Evolutionary conservation across 2,329 filamentous ascomycete genomes (phyloP), one percentile per base, ranked within the genome.

Genomic region (Myriosclerotinia duriaeana): DNA sequence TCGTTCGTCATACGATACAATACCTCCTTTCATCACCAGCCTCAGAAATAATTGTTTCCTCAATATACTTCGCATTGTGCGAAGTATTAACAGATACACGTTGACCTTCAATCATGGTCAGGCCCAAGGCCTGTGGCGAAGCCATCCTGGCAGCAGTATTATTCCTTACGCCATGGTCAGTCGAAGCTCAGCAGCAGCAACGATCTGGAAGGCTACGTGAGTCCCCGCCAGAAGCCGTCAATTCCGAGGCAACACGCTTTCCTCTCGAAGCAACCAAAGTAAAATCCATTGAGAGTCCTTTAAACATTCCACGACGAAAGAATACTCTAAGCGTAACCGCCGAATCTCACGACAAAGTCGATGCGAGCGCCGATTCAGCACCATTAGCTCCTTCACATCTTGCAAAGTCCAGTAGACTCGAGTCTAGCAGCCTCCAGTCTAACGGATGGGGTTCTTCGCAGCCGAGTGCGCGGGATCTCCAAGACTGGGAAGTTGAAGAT

Each of bases 401-500:
- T 89, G 94, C 92, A 91, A 93, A 97, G 85, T 87, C 92, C 97
- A 93, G 93, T 92, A 80, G 80, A 80, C 87, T 87, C 87, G 84
- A 86, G 87, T 81, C 83, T 78, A 86, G 85, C 80, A 85, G 84
- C 71, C 78, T 76, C 67, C 72, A 80, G 66, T 82, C 84, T 78
- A 83, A 84, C 78, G 88, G 87, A 75, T 83, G 90, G 79, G 86
- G 89, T 83, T 89, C 91, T 90, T 90, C 89, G 89, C 89, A 91
- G 78, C 54, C 64, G 46, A 66, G 85, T 90, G 94, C 93, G 93
- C 93, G 94, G 88, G 96, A 90, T 85, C 85, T 98, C 86, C 90
- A 93, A 87, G 94, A 97, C 83, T 98, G 94, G 94, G 92, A 97
- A 90, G 93, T 97, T 82, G 94, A 98, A 91, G 93, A 98, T 84